Conservation (phyloP, 2,329 filamentous ascomycete species). For the Neonectria faginata region DNA sequence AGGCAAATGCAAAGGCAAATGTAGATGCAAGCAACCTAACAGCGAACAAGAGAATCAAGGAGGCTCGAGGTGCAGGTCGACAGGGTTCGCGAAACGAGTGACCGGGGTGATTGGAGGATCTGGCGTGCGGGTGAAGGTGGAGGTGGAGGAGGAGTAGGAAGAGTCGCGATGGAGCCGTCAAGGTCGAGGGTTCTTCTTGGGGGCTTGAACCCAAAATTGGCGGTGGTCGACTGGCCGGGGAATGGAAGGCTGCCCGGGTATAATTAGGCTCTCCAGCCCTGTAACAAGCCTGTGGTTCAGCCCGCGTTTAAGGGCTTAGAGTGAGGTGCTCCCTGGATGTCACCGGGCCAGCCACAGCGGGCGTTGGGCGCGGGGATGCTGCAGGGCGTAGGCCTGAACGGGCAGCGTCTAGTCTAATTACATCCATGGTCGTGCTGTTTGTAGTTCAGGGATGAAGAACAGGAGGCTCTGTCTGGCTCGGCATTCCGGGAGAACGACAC, state of each 20-base stretch:
- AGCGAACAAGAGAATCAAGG: slow-evolving; percentile 40
- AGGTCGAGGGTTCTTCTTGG: slow-evolving; percentile 16
- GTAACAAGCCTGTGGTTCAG: slow-evolving; percentile 17
- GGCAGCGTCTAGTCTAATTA: neutral
- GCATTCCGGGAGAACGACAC: neutral
- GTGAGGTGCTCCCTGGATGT: slow-evolving; percentile 5
- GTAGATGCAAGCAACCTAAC: slow-evolving; percentile 32
- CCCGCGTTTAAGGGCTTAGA: slow-evolving; percentile 3
- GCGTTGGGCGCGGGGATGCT: slow-evolving; percentile 11
- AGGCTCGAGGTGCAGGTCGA: slow-evolving; percentile 39
- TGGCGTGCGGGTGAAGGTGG: slow-evolving; percentile 28
- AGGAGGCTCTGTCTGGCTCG: slow-evolving; percentile 3
- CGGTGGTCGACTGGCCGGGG: slow-evolving; percentile 11
- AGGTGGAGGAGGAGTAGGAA: slow-evolving; percentile 31
- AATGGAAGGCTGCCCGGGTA: neutral
- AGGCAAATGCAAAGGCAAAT: slow-evolving; percentile 17
- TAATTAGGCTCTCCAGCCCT: slow-evolving; percentile 18
- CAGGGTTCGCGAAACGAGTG: slow-evolving; percentile 42
- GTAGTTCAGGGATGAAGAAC: neutral
- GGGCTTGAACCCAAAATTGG: slow-evolving; percentile 4
- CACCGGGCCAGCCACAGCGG: slow-evolving; percentile 22
- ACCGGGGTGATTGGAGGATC: slow-evolving; percentile 44
- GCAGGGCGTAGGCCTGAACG: slow-evolving; percentile 21
- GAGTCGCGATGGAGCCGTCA: slow-evolving; percentile 26
- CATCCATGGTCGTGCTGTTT: too few relatives aligned